Base-by-base conservation (phyloP, 768 basidiomycete genomes). In the Cytidiella melzeri region DNA sequence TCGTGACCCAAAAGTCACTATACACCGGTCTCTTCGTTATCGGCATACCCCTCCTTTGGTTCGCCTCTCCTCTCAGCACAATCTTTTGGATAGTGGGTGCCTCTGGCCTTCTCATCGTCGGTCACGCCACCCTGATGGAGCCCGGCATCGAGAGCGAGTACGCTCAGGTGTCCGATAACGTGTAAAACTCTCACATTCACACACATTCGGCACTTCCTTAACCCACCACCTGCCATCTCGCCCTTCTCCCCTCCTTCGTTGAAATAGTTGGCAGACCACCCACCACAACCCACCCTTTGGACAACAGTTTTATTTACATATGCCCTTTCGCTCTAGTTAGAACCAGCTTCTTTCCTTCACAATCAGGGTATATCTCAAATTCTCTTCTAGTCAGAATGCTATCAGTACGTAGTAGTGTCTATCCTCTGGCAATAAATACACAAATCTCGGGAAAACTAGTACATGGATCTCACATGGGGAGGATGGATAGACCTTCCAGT, bases 101-200 rank as follows among this genome's bases (percentile, higher is more conserved):
- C 1, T 92, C 90, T 1, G 76, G 80, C 18, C 74, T 94, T 53
- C 71, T 95, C 53, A 89, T 98, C 60, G 72, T 95, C 54, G 81
- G 74, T 9, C 95, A 98, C 61, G 95, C 95, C 2, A 78, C 77
- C 48, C 54, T 97, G 54, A 81, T 97, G 54, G 95, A 98, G 67
- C 95, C 94, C 2, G 95, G 95, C 23, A 79, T 96, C 47, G 95
- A 98, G 70, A 89, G 87, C 69, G 92, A 95, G 65, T 96, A 96
- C 57, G 82, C 86, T 3, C 61, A 70, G 38, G 85, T 92, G n/a
- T 78, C 87, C 65, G 87, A 86, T 41, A 61, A 64, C 27, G 85
- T 86, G 43, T 84, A 69, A 69, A 55, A 34, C n/a, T n/a, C n/a
- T n/a, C n/a, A n/a, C n/a, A n/a, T n/a, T n/a, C n/a, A n/a, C n/a